Conservation (phyloP, 2,329 filamentous ascomycete genomes). For the Alternaria consortialis region DNA sequence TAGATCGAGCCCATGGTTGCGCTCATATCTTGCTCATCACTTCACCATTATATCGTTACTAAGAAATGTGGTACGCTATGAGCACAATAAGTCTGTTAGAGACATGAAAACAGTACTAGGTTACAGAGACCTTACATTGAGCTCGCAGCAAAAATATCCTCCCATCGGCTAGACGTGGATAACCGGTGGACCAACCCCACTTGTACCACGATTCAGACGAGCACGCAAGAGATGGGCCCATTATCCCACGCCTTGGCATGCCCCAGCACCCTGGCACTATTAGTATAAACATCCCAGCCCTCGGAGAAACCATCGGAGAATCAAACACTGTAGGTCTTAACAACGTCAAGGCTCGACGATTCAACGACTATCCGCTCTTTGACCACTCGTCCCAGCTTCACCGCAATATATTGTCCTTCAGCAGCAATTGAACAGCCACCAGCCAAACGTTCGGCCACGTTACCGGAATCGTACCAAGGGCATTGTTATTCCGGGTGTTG, state of each 20-base stretch:
- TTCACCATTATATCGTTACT: neutral
- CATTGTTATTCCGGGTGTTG: neutral
- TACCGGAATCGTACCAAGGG: neutral
- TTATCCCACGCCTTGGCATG: constrained; percentile 11
- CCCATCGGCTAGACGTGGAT: neutral
- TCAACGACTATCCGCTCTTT: neutral
- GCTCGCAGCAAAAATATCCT: neutral
- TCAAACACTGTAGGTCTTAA: neutral
- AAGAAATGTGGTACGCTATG: neutral
- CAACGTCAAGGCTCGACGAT: neutral
- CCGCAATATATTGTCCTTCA: neutral
- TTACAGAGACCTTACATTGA: neutral
- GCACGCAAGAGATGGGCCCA: constrained; percentile 1
- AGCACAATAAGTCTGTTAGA: neutral
- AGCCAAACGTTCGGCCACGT: neutral
- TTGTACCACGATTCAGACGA: constrained; percentile 9
- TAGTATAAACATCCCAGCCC: neutral
- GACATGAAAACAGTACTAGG: neutral
- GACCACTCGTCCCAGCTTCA: neutral
- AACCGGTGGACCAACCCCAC: neutral
- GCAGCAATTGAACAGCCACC: neutral
- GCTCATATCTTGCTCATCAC: neutral
- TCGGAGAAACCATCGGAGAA: constrained; percentile 4
- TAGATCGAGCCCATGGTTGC: neutral
- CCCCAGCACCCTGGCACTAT: constrained; percentile 1